These are phyloP conservation scores for Gaultheria prostrata DNA, from an alignment of 148 eudicot species.

Conservation along the genomic window DNA sequence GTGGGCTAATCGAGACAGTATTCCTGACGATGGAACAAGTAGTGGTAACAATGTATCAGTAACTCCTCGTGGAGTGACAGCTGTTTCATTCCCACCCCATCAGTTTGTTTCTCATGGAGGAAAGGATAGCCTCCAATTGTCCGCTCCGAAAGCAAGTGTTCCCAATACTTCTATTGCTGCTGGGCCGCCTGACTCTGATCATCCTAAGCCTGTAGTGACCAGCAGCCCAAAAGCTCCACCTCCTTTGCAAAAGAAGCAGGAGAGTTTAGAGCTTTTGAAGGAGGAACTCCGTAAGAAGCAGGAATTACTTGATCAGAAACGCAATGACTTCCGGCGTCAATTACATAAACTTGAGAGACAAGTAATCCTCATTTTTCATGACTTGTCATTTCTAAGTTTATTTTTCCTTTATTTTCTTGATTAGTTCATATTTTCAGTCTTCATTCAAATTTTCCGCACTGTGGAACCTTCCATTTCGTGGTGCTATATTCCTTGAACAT, in stretches of 20 bases:
- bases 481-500: conserved; percentile 12
- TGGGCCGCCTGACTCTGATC: conserved; percentile 32
- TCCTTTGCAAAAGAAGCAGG: conserved; percentile 64
- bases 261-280: conserved; percentile 66
- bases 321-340: conserved; percentile 61
- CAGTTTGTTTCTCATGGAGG: conserved; percentile 33
- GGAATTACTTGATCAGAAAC: conserved; percentile 83
- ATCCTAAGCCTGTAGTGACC: conserved; percentile 36
- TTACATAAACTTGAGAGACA: conserved; percentile 73
- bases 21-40: conserved; percentile 48
- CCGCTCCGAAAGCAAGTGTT: conserved; percentile 31
- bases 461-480: background rate
- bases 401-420: background rate
- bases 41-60: conserved; percentile 31
- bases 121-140: conserved; percentile 42
- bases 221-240: conserved; percentile 50
- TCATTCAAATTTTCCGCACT: background rate
- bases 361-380: conserved; percentile 37
- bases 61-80: conserved; percentile 31
- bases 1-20: conserved; percentile 91
- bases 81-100: conserved; percentile 33
- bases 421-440: background rate
- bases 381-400: background rate
- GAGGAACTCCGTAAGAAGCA: conserved; percentile 93
- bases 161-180: conserved; percentile 33